Evolutionary conservation across 2,329 filamentous ascomycete genomes (phyloP).

Genomic region (Hymenoscyphus occultus): DNA sequence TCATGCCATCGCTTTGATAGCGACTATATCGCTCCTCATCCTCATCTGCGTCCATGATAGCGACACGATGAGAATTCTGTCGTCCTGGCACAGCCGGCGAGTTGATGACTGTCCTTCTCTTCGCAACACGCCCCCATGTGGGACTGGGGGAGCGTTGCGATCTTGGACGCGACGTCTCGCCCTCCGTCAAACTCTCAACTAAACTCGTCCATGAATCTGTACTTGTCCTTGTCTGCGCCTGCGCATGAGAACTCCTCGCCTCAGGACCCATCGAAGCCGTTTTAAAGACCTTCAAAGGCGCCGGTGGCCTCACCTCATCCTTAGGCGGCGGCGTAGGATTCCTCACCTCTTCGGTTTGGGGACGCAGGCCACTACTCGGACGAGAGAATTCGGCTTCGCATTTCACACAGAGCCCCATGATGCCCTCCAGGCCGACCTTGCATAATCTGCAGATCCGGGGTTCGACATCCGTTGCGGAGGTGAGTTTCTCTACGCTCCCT

Average conservation of each 20-base stretch:
- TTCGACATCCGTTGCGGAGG: background rate
- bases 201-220: background rate
- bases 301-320: background rate
- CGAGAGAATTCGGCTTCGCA: constrained; percentile 18
- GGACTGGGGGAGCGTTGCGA: too few species aligned
- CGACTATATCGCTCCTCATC: constrained; percentile 3
- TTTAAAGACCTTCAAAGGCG: background rate
- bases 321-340: constrained; percentile 21
- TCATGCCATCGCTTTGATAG: constrained; percentile 5
- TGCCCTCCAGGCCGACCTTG: background rate
- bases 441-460: constrained; percentile 16
- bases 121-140: background rate
- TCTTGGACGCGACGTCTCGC: background rate
- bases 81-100: constrained; percentile 1
- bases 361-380: background rate
- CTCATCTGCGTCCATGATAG: constrained; percentile 8
- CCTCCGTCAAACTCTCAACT: background rate
- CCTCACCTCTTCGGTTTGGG: constrained; percentile 4
- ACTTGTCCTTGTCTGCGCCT: background rate
- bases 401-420: constrained; percentile 12
- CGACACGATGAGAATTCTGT: constrained; percentile 6
- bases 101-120: background rate
- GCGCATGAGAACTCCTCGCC: background rate
- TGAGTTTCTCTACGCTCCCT: background rate
- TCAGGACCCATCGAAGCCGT: background rate